phyloP scores from a whole-genome alignment of 805 yeast species.

The Pichia nanzhaoensis region DNA sequence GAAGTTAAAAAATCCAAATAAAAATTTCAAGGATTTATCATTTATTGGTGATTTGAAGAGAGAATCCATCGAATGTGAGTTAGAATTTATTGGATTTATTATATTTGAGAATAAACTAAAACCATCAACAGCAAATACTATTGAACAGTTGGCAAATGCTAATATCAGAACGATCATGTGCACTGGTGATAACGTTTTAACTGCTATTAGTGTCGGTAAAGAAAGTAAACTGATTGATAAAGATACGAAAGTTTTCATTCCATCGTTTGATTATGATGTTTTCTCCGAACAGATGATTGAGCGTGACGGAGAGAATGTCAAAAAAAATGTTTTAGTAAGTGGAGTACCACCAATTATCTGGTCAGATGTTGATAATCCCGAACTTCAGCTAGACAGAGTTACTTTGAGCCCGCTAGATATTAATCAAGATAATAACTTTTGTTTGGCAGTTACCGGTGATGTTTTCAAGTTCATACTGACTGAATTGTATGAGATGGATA shows the following conservation, averaged over 20 bases:
- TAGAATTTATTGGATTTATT: constrained; percentile 80
- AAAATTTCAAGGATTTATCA: constrained; percentile 34
- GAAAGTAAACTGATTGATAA: constrained; percentile 64
- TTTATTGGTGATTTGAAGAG: constrained; percentile 48
- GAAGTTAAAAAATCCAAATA: constrained; percentile 16
- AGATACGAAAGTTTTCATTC: constrained; percentile 49
- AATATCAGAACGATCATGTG: constrained; percentile 86
- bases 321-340: background rate
- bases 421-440: constrained; percentile 37
- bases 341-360: constrained; percentile 39
- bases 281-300: constrained; percentile 6
- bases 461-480: constrained; percentile 73
- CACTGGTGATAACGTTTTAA: constrained; percentile 92
- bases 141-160: constrained; percentile 57
- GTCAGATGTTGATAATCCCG: constrained; percentile 62
- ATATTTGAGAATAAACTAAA: constrained; percentile 90
- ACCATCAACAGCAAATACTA: constrained; percentile 53
- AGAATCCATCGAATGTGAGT: constrained; percentile 58
- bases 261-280: constrained; percentile 41
- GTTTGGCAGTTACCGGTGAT: constrained; percentile 89
- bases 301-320: constrained; percentile 5
- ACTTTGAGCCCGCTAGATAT: constrained; percentile 48
- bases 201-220: constrained; percentile 88
- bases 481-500: constrained; percentile 35
- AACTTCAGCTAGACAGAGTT: constrained; percentile 50